Base-by-base conservation (phyloP, 805 yeast genomes). In the Starmerella bombicola region DNA sequence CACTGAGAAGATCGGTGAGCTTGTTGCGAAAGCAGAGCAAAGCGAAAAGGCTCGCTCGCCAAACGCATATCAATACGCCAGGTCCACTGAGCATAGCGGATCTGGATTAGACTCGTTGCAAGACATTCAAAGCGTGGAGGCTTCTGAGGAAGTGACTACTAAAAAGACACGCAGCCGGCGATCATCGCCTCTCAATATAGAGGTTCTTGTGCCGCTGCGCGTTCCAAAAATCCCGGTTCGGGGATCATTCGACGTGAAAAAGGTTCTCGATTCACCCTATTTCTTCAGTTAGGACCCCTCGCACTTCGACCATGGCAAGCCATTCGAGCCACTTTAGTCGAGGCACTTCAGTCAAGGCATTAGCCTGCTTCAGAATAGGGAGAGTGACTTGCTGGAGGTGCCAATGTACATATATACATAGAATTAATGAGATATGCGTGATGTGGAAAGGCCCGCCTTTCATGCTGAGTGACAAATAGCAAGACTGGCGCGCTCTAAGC, bases 221-320 rank as follows among this genome's bases (percentile, higher is more conserved):
- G 65, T 84, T 47, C 93, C 94, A 0, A 68, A 66, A 0, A 71
- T 83, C 31, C 95, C 95, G 12, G 64, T 69, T 37, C 78, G 73
- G 58, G 98, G 96, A 37, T 76, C 75, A 15, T 82, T 88, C 52
- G 93, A 88, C 55, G 93, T 88, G 28, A 62, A 65, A 30, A 71
- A 70, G 43, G 78, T 86, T 32, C 69, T 70, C 55, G 72, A 76
- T 37, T 82, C 95, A 47, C 68, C 69, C 24, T 88, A 88, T 60
- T 88, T 88, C 69, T 88, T 88, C 56, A 63, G 68, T 4, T 63
- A 22, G 33, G 30, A 13, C 5, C n/a, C n/a, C n/a, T n/a, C n/a
- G n/a, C n/a, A n/a, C n/a, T n/a, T n/a, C n/a, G n/a, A n/a, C n/a
- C n/a, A n/a, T n/a, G n/a, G n/a, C n/a, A n/a, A n/a, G n/a, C n/a